These are phyloP conservation scores for Grifola frondosa DNA, from an alignment of 1,284 basidiomycete species.

Conservation along the genomic window DNA sequence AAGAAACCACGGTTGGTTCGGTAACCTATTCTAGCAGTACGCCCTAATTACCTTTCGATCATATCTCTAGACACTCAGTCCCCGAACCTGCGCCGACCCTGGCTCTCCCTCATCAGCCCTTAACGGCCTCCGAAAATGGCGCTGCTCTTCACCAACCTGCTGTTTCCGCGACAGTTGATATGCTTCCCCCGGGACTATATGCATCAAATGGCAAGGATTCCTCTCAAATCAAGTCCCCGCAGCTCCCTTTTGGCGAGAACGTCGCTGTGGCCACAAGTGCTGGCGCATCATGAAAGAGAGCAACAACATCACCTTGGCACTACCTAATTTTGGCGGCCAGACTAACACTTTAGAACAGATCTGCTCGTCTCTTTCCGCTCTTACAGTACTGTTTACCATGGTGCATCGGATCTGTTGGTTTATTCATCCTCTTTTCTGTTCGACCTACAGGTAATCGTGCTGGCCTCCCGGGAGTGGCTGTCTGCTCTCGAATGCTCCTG, in stretches of 20 bases:
- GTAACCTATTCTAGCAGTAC: slow-evolving; percentile 15
- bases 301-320: slow-evolving; percentile 23
- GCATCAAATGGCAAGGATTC: slow-evolving; percentile 41
- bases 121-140: slow-evolving; percentile 26
- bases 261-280: slow-evolving; percentile 54
- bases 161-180: slow-evolving; percentile 14
- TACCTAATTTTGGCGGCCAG: neutral
- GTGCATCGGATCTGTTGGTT: slow-evolving; percentile 12
- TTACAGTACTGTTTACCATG: slow-evolving; percentile 19
- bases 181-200: slow-evolving; percentile 34
- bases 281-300: slow-evolving; percentile 54
- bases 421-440: slow-evolving; percentile 11
- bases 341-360: slow-evolving; percentile 11
- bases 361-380: slow-evolving; percentile 5
- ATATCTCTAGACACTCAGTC: slow-evolving; percentile 40
- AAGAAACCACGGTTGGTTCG: slow-evolving; percentile 63
- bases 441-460: slow-evolving; percentile 17
- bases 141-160: slow-evolving; percentile 9
- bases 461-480: slow-evolving; percentile 1
- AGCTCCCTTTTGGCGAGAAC: slow-evolving; percentile 64
- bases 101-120: slow-evolving; percentile 12
- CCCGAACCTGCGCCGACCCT: slow-evolving; percentile 20
- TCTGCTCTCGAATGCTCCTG: slow-evolving; percentile 9
- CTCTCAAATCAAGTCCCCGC: slow-evolving; percentile 58
- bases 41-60: slow-evolving; percentile 24